phyloP scores from a whole-genome alignment of 1,284 basidiomycete species.

The Fomitopsis schrenkii region DNA sequence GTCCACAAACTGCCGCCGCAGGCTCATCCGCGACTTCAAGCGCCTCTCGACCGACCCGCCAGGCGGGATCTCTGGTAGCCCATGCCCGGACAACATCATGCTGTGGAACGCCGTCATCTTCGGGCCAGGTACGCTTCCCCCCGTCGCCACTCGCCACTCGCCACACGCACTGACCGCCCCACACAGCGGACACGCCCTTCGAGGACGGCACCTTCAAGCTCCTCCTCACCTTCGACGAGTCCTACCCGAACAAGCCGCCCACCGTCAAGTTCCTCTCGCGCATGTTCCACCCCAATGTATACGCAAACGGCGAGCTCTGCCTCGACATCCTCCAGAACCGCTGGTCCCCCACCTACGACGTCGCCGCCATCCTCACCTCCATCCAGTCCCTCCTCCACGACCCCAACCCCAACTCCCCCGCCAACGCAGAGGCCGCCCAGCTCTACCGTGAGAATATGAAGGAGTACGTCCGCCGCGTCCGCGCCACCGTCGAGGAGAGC shows the following conservation, averaged over 20 bases:
- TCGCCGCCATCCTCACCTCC: conserved; percentile 94
- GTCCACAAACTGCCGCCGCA: conserved; percentile 88
- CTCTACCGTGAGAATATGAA: conserved; percentile 98
- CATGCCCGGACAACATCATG: conserved; percentile 98
- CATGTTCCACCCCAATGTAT: conserved; percentile 99
- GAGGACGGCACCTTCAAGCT: conserved; percentile 99
- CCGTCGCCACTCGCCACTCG: not conserved
- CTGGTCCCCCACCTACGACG: conserved; percentile 98
- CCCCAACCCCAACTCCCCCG: conserved; percentile 96
- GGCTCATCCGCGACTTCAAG: conserved; percentile 96
- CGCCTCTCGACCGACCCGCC: conserved; percentile 92
- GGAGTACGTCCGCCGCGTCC: conserved; percentile 91
- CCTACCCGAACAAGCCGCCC: conserved; percentile 97
- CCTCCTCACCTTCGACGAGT: conserved; percentile 92
- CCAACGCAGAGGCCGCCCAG: conserved; percentile 96
- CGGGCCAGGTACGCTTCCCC: conserved; percentile 76
- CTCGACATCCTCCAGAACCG: conserved; percentile 97
- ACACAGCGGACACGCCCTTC: conserved; percentile 88
- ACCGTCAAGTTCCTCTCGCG: conserved; percentile 95
- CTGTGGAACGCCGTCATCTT: conserved; percentile 99
- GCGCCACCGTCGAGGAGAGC: conserved; percentile 87
- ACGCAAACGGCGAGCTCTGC: conserved; percentile 96
- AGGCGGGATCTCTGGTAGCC: conserved; percentile 93
- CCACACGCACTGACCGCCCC: conserved; percentile 2
- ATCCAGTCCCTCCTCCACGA: conserved; percentile 96